A percentile compares a stretch with the other conserved stretches of the same genome.
These are phyloP conservation scores for Pouteria glomerata DNA, from an alignment of 148 eudicot genomes.

Conservation along the genomic window DNA sequence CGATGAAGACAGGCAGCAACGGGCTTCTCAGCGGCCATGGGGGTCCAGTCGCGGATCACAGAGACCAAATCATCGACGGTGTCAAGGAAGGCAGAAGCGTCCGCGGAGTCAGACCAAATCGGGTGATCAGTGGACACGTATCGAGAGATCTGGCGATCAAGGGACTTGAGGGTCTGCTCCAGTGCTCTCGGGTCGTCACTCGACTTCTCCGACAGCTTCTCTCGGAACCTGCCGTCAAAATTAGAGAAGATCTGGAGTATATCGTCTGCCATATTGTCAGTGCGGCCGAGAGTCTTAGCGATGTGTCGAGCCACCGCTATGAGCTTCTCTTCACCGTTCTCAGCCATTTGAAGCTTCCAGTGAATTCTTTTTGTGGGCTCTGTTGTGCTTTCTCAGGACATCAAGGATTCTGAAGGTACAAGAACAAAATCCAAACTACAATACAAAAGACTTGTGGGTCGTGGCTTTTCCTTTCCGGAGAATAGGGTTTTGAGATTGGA, in stretches of 20 bases:
- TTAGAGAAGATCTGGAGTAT: constrained; percentile 88
- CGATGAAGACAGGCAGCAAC: constrained; percentile 40
- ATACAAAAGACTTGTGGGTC: no score
- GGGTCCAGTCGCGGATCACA: constrained; percentile 44
- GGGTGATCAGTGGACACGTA: constrained; percentile 47
- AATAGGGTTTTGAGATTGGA: background rate
- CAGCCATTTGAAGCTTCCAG: constrained; percentile 33
- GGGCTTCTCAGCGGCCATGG: constrained; percentile 40
- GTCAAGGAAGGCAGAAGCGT: constrained; percentile 55
- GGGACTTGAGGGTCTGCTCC: constrained; percentile 37
- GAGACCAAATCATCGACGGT: constrained; percentile 53
- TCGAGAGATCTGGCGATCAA: constrained; percentile 54
- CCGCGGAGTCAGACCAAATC: constrained; percentile 57
- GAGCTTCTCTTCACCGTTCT: constrained; percentile 87
- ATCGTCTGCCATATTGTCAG: constrained; percentile 85
- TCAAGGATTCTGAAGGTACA: background rate
- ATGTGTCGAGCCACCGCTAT: constrained; percentile 92
- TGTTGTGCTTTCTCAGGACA: background rate
- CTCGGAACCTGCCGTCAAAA: constrained; percentile 78
- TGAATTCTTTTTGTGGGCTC: background rate
- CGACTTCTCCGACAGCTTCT: constrained; percentile 48
- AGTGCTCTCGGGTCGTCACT: constrained; percentile 20
- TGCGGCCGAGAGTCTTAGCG: constrained; percentile 83
- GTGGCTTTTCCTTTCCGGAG: background rate
- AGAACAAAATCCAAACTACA: no score